Evolutionary conservation across 495 filamentous ascomycete genomes (phyloP), one percentile per base, ranked within the genome.

Genomic region (Symbiotaphrina buchneri): DNA sequence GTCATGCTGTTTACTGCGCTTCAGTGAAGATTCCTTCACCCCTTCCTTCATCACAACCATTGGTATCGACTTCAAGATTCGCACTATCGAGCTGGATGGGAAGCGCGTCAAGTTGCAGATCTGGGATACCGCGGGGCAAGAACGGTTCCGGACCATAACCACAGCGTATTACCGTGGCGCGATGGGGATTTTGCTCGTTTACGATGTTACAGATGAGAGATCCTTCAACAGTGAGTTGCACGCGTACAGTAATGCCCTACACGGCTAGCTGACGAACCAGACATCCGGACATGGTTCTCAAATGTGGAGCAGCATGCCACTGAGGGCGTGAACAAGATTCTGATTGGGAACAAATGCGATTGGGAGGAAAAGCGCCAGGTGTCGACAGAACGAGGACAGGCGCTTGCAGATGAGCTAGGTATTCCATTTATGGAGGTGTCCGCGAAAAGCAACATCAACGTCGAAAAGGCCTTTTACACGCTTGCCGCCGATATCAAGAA

Each of bases 331-430:
- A 92, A 95, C 71, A 99, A 95, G 61, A 95, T 99, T 45, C 71
- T 99, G 30, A 93, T 99, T 37, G 87, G 87, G 43, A 99, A 99
- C 63, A 99, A 99, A 56, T 97, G 87, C 55, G 87, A 99, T 56
- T 95, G 90, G 90, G 85, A 95, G 55, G 87, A 99, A 54, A 99
- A 95, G 62, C 68, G 90, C 39, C 78, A 72, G 11, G 77, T 99
- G 13, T 80, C 81, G 17, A 92, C 75, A 28, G 82, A 95, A 51
- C 77, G 75, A 46, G 87, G 87, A 38, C 85, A 99, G 47, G 68
- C 75, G 41, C 65, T 99, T 21, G 87, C 87, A 17, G 77, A 91
- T 53, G 87, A 99, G 54, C 72, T 99, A 27, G 82, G 83, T 40
- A 94, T 99, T 38, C 87, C 90, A 4, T 99, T 99, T 59, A 71